A percentile compares a stretch with the other conserved stretches of the same genome.
Conservation (phyloP, 257 asterid genomes). For the Solanum piurae region DNA sequence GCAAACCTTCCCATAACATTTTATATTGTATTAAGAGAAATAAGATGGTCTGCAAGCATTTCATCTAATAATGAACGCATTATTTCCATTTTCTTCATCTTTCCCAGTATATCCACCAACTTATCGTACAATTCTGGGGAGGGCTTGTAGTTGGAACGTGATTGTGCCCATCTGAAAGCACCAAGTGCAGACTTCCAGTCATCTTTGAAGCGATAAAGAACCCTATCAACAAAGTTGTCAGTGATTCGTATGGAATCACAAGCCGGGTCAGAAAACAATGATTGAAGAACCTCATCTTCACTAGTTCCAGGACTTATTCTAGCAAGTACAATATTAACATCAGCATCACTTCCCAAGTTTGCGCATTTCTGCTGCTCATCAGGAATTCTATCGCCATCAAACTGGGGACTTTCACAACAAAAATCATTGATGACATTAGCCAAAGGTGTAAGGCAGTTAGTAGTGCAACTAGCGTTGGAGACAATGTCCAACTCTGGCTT, state of each 20-base stretch:
- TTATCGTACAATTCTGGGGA: slow-evolving; percentile 43
- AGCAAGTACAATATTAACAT: slow-evolving; percentile 30
- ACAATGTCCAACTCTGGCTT: slow-evolving; percentile 48
- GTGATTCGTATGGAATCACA: slow-evolving; percentile 30
- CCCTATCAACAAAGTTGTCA: slow-evolving; percentile 27
- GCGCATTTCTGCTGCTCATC: slow-evolving; percentile 9
- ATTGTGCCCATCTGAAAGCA: slow-evolving; percentile 65
- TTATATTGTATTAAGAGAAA: slow-evolving; percentile 49
- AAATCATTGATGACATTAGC: slow-evolving; percentile 18
- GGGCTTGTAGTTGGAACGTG: slow-evolving; percentile 36
- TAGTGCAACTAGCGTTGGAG: slow-evolving; percentile 81
- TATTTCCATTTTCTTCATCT: slow-evolving; percentile 64
- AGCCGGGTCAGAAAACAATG: slow-evolving; percentile 29
- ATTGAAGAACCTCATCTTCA: slow-evolving; percentile 39
- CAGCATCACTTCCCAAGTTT: slow-evolving; percentile 19
- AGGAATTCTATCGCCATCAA: slow-evolving; percentile 3
- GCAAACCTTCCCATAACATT: slow-evolving; percentile 72
- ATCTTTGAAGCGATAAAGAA: slow-evolving; percentile 72
- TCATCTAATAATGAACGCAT: slow-evolving; percentile 43
- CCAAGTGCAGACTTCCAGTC: slow-evolving; percentile 92
- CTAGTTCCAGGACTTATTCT: slow-evolving; percentile 24
- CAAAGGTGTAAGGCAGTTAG: slow-evolving; percentile 71
- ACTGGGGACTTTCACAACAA: neutral
- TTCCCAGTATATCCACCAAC: slow-evolving; percentile 75
- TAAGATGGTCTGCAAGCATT: slow-evolving; percentile 28